Evolutionary conservation across 73 alveolate genomes (phyloP).

Genomic region (Paramecium caudatum): DNA sequence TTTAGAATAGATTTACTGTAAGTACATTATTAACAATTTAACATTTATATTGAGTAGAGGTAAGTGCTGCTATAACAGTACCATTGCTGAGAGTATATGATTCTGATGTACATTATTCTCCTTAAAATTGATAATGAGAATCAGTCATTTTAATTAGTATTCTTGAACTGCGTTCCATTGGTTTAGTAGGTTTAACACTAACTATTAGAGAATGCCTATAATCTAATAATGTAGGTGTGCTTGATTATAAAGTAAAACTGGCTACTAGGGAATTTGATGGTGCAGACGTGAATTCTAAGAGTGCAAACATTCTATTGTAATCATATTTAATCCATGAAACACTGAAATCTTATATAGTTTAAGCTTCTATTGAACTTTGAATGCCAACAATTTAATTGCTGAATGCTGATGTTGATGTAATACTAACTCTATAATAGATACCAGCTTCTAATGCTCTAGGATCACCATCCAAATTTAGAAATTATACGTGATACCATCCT

Average conservation of each 20-base stretch:
- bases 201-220: constrained; percentile 20
- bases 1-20: not conserved
- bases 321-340: constrained; percentile 40
- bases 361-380: not conserved
- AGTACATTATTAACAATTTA: constrained; percentile 3
- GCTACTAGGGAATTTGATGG: constrained; percentile 34
- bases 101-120: constrained; percentile 58
- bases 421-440: constrained; percentile 24
- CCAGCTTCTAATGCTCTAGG: constrained; percentile 19
- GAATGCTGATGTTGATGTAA: not conserved
- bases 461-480: constrained; percentile 37
- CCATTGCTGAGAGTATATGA: not conserved
- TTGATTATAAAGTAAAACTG: not conserved
- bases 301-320: constrained; percentile 35
- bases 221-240: constrained; percentile 51
- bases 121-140: constrained; percentile 53
- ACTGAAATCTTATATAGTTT: constrained; percentile 55
- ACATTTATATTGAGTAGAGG: not conserved
- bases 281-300: constrained; percentile 36
- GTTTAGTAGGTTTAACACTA: not conserved
- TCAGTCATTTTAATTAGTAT: constrained; percentile 42
- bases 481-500: constrained; percentile 64
- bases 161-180: not conserved
- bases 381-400: constrained; percentile 18
- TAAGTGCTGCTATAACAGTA: constrained; percentile 47